Conservation (phyloP, 805 yeast species). For the Cyberlindnera amylophila region DNA sequence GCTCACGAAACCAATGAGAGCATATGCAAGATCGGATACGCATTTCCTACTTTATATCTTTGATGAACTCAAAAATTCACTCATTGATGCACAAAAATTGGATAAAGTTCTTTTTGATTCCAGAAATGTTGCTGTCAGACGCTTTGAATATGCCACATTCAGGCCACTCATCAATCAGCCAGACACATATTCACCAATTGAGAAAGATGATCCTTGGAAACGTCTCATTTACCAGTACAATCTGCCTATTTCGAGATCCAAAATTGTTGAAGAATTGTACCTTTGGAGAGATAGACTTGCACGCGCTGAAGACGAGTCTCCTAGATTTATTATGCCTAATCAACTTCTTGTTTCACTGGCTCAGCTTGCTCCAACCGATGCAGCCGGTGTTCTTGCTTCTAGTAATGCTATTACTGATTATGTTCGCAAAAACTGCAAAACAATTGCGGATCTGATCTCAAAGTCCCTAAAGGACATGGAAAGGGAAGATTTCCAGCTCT, state of each 20-base stretch:
- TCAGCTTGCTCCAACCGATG: constrained; percentile 52
- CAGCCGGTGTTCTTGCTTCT: constrained; percentile 48
- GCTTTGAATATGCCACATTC: constrained; percentile 77
- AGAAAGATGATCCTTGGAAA: constrained; percentile 63
- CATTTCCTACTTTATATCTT: constrained; percentile 82
- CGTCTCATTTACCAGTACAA: constrained; percentile 61
- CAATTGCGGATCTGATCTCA: constrained; percentile 55
- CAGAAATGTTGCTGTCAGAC: constrained; percentile 70
- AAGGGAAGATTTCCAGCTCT: constrained; percentile 36
- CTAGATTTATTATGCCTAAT: constrained; percentile 79
- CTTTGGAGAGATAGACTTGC: constrained; percentile 85
- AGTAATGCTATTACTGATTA: constrained; percentile 46
- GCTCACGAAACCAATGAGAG: constrained; percentile 63
- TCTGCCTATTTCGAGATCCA: constrained; percentile 49
- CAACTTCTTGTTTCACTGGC: constrained; percentile 65
- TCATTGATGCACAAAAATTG: constrained; percentile 48
- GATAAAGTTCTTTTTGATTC: constrained; percentile 70
- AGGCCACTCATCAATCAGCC: constrained; percentile 36
- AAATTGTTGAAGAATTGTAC: constrained; percentile 56
- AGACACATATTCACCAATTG: constrained; percentile 46
- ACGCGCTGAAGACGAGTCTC: constrained; percentile 75
- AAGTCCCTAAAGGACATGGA: constrained; percentile 21
- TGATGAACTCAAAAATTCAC: constrained; percentile 63
- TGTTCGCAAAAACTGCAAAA: constrained; percentile 55
- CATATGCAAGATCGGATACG: constrained; percentile 93